These are phyloP conservation scores for Nannochloropsis oceanica DNA, from an alignment of 108 stramenopile species.

Conservation along the genomic window DNA sequence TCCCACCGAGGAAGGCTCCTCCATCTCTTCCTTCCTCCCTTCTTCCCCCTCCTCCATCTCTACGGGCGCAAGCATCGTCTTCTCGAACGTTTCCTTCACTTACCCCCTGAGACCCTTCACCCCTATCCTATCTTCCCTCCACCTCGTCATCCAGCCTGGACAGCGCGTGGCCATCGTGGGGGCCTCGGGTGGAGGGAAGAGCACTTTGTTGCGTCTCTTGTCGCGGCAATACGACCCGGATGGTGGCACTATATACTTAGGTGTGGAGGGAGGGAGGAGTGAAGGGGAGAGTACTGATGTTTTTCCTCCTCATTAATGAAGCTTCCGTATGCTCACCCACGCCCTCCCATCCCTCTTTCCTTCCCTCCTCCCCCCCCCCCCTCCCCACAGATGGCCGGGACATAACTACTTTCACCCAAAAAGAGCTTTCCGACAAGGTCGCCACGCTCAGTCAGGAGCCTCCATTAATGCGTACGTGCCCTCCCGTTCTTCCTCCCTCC, in stretches of 20 bases:
- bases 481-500: not conserved
- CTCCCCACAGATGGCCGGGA: not conserved
- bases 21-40: too few relatives aligned
- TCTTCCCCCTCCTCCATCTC: too few relatives aligned
- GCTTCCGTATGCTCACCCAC: too few relatives aligned
- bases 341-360: not conserved
- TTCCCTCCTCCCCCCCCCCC: not conserved
- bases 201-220: conserved; percentile 49
- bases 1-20: not conserved
- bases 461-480: not conserved
- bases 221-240: conserved; percentile 53
- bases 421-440: not conserved
- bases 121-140: not conserved
- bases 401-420: not conserved
- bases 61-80: not conserved
- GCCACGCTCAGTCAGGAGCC: not conserved
- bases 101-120: not conserved
- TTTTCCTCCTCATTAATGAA: too few relatives aligned
- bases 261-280: not conserved
- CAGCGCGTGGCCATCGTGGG: conserved; percentile 65
- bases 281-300: not conserved
- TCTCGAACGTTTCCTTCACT: not conserved
- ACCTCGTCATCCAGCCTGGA: conserved; percentile 45
- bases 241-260: not conserved
- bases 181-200: conserved; percentile 52